These are phyloP conservation scores for Exophiala calicioides DNA, from an alignment of 2,329 filamentous ascomycete species.

Conservation along the genomic window DNA sequence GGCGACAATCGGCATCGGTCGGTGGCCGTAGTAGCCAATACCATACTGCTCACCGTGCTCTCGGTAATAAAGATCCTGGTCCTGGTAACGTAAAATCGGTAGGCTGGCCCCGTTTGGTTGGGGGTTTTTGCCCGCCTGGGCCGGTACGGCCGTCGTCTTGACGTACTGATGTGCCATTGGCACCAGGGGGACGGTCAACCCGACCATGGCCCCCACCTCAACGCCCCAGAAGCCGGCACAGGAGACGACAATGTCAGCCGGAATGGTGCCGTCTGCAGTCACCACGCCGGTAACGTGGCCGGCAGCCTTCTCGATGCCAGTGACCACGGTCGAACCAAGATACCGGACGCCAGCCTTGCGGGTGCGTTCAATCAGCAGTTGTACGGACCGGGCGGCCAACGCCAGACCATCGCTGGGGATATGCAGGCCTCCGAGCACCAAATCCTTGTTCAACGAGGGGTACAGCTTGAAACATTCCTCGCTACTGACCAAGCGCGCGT, in stretches of 20 bases:
- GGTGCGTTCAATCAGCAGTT: constrained; percentile 61
- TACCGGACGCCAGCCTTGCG: constrained; percentile 60
- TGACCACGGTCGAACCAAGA: constrained; percentile 58
- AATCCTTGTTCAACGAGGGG: constrained; percentile 55
- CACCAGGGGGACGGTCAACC: constrained; percentile 58
- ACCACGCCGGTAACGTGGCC: constrained; percentile 59
- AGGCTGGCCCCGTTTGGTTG: constrained; percentile 53
- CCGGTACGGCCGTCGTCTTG: constrained; percentile 59
- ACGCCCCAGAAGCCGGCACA: constrained; percentile 69
- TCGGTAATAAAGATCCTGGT: constrained; percentile 65
- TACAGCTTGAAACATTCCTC: constrained; percentile 58
- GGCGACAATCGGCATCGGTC: constrained; percentile 61
- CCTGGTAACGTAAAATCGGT: constrained; percentile 64
- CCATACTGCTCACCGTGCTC: constrained; percentile 64
- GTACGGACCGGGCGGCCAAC: constrained; percentile 61
- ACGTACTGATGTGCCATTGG: constrained; percentile 66
- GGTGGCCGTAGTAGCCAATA: constrained; percentile 66
- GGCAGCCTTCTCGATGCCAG: constrained; percentile 53
- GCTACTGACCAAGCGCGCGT: constrained; percentile 52
- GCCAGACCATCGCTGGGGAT: constrained; percentile 64
- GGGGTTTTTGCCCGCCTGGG: constrained; percentile 44
- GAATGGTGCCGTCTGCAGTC: constrained; percentile 51
- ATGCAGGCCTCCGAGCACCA: constrained; percentile 60
- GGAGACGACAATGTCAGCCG: constrained; percentile 62
- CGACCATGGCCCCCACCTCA: constrained; percentile 64